Evolutionary conservation across 1,284 basidiomycete species (phyloP), one percentile per base, ranked within the genome.

Genomic region (Tilletia walkeri): DNA sequence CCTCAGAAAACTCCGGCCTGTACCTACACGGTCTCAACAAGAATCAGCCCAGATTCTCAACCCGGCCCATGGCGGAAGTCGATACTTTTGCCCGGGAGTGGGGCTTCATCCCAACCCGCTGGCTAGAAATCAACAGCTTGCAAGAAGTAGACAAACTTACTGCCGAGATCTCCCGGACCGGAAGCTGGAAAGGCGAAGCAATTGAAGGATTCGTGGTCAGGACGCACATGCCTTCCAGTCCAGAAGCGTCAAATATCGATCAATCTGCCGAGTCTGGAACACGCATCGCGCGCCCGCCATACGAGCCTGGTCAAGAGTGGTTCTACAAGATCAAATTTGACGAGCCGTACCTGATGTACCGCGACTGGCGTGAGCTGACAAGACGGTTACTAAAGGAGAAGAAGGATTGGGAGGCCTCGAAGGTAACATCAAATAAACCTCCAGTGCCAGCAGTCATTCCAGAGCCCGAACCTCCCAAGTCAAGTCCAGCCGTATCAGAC

Each of bases 321-420:
- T 98, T 99, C 87, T 99, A 97, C 90, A 99, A 99, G 84, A 89
- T 99, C 86, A 99, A 99, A 84, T 99, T 97, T 84, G 94, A 98
- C 84, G 94, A 99, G 83, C 95, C 95, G 0, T 99, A 99, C 83
- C 90, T 98, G 86, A 95, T 96, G 89, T 98, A 98, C 85, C 90
- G 96, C 66, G 93, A 97, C 82, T 99, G 94, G 94, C 88, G 96
- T 68, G 96, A 99, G 85, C 87, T 95, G 66, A 98, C 96, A 6
- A 91, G 93, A 80, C 86, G 84, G 20, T 82, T 83, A 76, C 67
- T 83, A 34, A 70, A 69, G 12, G 75, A 79, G 9, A 76, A 79
- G 48, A 34, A 54, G 1, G 67, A 75, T 36, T 80, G 73, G 74
- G 74, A 79, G 20, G 36, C 72, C n/a, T 47, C 66, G 14, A 39